Evolutionary conservation across 2,329 filamentous ascomycete genomes (phyloP).

Genomic region (Exophiala oligosperma): DNA sequence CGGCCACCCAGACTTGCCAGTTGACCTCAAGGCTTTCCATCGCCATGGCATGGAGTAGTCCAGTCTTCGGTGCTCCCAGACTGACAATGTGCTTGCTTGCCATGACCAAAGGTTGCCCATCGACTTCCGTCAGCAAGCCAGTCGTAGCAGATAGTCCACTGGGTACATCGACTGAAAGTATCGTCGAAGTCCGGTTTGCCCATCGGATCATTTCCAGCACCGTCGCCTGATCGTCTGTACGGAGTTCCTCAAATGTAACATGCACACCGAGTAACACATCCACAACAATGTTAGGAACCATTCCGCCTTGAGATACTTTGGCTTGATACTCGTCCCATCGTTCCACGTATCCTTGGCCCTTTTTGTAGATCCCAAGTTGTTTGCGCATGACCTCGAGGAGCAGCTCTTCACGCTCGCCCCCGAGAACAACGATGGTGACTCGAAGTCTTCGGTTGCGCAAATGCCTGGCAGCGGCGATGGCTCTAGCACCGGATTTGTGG

Average conservation of each 20-base stretch:
- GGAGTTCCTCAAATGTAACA: constrained; percentile 83
- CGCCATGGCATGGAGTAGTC: constrained; percentile 74
- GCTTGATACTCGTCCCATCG: constrained; percentile 60
- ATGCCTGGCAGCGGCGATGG: constrained; percentile 82
- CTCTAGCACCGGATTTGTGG: constrained; percentile 82
- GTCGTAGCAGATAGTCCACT: constrained; percentile 59
- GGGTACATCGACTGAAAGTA: constrained; percentile 86
- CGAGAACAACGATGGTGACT: constrained; percentile 79
- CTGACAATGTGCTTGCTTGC: constrained; percentile 80
- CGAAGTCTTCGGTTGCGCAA: constrained; percentile 79
- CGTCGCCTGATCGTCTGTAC: constrained; percentile 76
- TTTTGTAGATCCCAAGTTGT: constrained; percentile 81
- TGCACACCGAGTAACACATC: constrained; percentile 87
- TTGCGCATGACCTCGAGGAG: constrained; percentile 76
- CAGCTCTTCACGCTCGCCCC: constrained; percentile 78
- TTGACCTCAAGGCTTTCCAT: constrained; percentile 43
- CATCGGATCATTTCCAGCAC: constrained; percentile 90
- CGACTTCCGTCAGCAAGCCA: constrained; percentile 58
- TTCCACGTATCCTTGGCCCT: constrained; percentile 74
- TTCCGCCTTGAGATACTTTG: constrained; percentile 34
- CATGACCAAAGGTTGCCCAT: constrained; percentile 77
- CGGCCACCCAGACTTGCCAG: constrained; percentile 82
- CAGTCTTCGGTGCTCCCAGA: constrained; percentile 82
- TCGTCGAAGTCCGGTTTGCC: constrained; percentile 72
- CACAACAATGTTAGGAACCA: constrained; percentile 75